Evolutionary conservation across 805 yeast genomes (phyloP).

Genomic region (Candida dajiaensis): DNA sequence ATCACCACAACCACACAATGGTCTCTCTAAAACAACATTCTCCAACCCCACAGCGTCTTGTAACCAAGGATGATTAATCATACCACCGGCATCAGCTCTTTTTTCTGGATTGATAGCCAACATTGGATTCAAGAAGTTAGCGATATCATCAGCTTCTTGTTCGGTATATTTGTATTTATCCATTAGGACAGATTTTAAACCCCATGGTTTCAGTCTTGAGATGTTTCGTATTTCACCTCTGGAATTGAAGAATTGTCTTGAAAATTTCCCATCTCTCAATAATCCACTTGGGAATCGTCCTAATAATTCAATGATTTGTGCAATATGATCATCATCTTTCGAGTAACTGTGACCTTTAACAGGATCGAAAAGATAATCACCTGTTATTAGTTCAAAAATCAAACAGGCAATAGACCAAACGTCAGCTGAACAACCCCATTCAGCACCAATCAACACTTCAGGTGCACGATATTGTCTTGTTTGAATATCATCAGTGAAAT

Average conservation of each 20-base stretch:
- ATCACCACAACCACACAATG: constrained; percentile 72
- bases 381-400: constrained; percentile 85
- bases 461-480: constrained; percentile 81
- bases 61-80: constrained; percentile 83
- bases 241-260: constrained; percentile 58
- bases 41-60: constrained; percentile 73
- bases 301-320: constrained; percentile 83
- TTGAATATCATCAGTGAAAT: constrained; percentile 66
- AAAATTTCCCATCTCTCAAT: constrained; percentile 53
- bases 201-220: constrained; percentile 84
- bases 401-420: constrained; percentile 96
- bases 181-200: constrained; percentile 66
- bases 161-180: constrained; percentile 79
- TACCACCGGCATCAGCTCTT: constrained; percentile 95
- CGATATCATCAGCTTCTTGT: constrained; percentile 62
- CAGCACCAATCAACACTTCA: constrained; percentile 70
- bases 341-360: constrained; percentile 62
- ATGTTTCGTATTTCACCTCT: constrained; percentile 74
- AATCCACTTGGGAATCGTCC: constrained; percentile 61
- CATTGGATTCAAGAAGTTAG: constrained; percentile 83
- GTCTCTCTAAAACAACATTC: constrained; percentile 60
- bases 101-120: constrained; percentile 66
- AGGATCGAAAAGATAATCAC: constrained; percentile 93
- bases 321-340: constrained; percentile 94
- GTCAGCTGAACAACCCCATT: constrained; percentile 95